These are phyloP conservation scores for Naegleria lovaniensis DNA, from an alignment of 208 protist genomes.

Conservation along the genomic window DNA sequence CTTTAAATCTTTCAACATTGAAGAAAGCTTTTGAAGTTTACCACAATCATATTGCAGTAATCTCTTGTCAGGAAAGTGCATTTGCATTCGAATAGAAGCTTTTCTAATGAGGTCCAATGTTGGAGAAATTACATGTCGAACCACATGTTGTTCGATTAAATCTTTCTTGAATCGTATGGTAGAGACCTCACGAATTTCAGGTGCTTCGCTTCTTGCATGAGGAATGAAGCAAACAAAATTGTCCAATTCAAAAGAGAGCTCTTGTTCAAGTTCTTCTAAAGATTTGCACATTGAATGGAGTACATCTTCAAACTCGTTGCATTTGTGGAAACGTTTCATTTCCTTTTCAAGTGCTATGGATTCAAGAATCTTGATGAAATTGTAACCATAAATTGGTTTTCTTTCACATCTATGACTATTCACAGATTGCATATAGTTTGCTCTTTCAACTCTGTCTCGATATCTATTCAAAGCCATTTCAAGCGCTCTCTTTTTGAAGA, in stretches of 20 bases:
- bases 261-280: not conserved
- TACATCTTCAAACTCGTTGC: not conserved
- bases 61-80: conserved; percentile 86
- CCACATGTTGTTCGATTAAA: conserved; percentile 9
- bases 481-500: not conserved
- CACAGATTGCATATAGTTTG: conserved; percentile 12
- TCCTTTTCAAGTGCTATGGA: not conserved
- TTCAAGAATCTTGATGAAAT: conserved; percentile 26
- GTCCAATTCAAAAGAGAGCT: not conserved
- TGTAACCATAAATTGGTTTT: conserved; percentile 34
- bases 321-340: not conserved
- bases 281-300: not conserved
- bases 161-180: not conserved
- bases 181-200: not conserved
- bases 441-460: conserved; percentile 21
- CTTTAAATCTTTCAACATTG: conserved; percentile 65
- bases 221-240: conserved; percentile 26
- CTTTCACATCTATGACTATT: conserved; percentile 33
- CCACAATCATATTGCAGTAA: conserved; percentile 93
- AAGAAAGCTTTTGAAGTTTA: conserved; percentile 83
- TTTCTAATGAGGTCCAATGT: not conserved
- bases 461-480: conserved; percentile 5
- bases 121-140: conserved; percentile 23
- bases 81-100: conserved; percentile 40
- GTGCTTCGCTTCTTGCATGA: not conserved